Conservation (phyloP, 2,329 filamentous ascomycete species). For the Eutypa lata region DNA sequence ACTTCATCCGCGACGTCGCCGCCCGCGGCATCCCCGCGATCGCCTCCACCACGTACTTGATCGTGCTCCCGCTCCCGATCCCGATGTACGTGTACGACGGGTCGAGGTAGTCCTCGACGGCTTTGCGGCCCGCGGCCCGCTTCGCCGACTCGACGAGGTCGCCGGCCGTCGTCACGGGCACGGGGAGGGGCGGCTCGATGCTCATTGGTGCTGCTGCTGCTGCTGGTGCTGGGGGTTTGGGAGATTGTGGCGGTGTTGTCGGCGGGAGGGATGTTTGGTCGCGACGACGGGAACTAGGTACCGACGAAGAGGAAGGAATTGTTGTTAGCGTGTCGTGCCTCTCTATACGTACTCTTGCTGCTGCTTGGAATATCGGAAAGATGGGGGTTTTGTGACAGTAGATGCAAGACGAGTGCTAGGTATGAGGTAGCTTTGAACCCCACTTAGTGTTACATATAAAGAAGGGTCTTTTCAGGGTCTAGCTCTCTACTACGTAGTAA, state of each 20-base stretch:
- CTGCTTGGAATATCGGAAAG: no score
- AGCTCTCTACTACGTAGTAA: no score
- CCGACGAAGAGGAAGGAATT: no score
- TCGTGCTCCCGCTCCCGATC: conserved; percentile 79
- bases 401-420: no score
- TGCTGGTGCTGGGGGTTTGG: not conserved
- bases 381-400: no score
- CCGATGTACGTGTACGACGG: conserved; percentile 83
- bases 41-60: conserved; percentile 81
- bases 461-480: no score
- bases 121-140: conserved; percentile 61
- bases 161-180: conserved; percentile 8
- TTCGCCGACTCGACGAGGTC: conserved; percentile 11
- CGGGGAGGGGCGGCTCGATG: conserved; percentile 9
- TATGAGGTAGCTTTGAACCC: no score
- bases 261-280: not conserved
- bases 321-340: no score
- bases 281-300: no score
- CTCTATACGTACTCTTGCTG: no score
- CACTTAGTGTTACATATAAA: no score
- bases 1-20: conserved; percentile 66
- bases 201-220: not conserved
- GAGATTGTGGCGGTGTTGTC: not conserved
- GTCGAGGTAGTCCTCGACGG: conserved; percentile 71
- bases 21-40: conserved; percentile 60